Evolutionary conservation across 345 rosid genomes (phyloP).

Genomic region (Cardamine resedifolia): DNA sequence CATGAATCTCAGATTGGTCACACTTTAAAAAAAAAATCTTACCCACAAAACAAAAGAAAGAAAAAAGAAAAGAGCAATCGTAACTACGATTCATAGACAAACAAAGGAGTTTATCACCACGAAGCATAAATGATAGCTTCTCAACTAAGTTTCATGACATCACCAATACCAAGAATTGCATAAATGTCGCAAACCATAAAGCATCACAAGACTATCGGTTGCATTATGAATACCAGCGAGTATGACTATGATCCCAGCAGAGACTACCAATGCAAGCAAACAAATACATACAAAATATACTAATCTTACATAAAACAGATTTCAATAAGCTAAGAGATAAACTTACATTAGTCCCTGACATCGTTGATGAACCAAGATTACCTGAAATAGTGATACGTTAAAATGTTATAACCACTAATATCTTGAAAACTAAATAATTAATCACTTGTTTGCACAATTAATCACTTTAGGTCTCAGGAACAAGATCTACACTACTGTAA

Average conservation of each 20-base stretch:
- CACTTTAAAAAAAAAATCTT: background rate
- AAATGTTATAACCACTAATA: conserved; percentile 4
- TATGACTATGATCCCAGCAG: background rate
- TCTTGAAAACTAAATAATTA: background rate
- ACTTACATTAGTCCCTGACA: conserved; percentile 37
- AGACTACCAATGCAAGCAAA: background rate
- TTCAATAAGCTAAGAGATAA: background rate
- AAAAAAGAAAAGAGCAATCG: background rate
- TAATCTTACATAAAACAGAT: background rate
- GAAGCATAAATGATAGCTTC: conserved; percentile 4
- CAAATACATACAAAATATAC: background rate
- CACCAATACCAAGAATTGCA: background rate
- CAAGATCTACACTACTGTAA: background rate
- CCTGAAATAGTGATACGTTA: conserved; percentile 19
- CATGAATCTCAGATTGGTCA: background rate
- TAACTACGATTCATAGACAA: background rate
- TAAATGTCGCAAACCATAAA: background rate
- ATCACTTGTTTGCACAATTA: background rate
- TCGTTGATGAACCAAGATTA: conserved; percentile 22
- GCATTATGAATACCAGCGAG: background rate
- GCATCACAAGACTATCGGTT: background rate
- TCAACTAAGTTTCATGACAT: background rate
- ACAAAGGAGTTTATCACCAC: background rate
- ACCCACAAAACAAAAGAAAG: background rate
- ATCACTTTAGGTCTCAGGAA: background rate